phyloP scores from a whole-genome alignment of 2,329 filamentous ascomycete genomes.

The Tolypocladium inflatum region DNA sequence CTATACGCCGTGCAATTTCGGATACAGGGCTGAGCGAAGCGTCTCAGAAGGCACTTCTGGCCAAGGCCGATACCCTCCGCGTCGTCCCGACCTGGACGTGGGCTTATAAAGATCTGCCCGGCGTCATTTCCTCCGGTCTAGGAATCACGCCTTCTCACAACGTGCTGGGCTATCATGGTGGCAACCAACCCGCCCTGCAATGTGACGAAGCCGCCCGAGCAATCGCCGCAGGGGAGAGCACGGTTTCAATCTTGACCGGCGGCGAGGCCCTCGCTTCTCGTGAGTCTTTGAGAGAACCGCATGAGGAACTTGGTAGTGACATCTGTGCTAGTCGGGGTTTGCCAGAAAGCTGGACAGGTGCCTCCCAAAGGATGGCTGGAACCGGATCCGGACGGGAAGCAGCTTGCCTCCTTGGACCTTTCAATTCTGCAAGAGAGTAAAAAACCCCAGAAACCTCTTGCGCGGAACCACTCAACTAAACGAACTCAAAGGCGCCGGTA shows the following conservation, averaged over 20 bases:
- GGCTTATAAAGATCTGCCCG: conserved; percentile 51
- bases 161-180: conserved; percentile 48
- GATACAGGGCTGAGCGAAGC: conserved; percentile 29
- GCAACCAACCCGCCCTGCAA: conserved; percentile 51
- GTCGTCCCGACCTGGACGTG: conserved; percentile 58
- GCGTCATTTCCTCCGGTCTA: conserved; percentile 39
- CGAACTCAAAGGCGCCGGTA: conserved; percentile 38
- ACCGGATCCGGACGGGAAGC: conserved; percentile 32
- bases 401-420: conserved; percentile 36
- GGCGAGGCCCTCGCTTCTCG: conserved; percentile 55
- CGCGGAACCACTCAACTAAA: not conserved
- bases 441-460: not conserved
- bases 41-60: not conserved
- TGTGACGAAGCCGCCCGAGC: conserved; percentile 54
- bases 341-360: conserved; percentile 17
- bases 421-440: conserved; percentile 25
- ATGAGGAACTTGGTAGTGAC: not conserved
- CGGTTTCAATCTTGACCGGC: conserved; percentile 50
- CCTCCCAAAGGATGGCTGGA: conserved; percentile 52
- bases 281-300: conserved; percentile 12
- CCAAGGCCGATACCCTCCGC: conserved; percentile 44
- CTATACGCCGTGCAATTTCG: conserved; percentile 39
- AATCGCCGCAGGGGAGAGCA: conserved; percentile 42
- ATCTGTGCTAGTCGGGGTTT: conserved; percentile 17
- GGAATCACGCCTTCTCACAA: conserved; percentile 36